phyloP scores from a whole-genome alignment of 2,329 filamentous ascomycete species.

The Paraphaeosphaeria sporulosa region DNA sequence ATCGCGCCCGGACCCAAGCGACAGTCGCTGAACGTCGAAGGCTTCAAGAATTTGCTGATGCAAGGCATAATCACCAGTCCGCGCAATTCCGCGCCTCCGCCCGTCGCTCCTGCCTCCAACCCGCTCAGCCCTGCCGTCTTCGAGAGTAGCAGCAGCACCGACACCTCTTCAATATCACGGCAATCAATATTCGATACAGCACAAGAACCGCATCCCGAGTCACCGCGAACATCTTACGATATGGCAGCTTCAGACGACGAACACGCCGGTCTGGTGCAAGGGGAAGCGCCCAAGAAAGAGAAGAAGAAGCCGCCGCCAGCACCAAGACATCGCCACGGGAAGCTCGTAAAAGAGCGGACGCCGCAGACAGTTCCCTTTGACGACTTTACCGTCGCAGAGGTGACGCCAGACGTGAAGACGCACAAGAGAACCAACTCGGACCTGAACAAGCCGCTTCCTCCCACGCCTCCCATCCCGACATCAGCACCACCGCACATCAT shows the following conservation, averaged over 20 bases:
- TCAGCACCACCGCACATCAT: constrained; percentile 29
- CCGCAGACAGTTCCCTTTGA: constrained; percentile 49
- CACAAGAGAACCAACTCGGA: constrained; percentile 53
- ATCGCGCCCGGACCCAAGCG: constrained; percentile 35
- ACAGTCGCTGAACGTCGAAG: constrained; percentile 74
- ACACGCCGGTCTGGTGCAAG: constrained; percentile 34
- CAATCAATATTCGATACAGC: constrained; percentile 66
- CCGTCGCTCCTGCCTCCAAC: constrained; percentile 31
- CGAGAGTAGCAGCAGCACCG: constrained; percentile 62
- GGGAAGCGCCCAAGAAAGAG: constrained; percentile 56
- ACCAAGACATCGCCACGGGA: constrained; percentile 80
- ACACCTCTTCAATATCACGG: constrained; percentile 66
- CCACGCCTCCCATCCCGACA: constrained; percentile 51
- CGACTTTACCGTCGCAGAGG: constrained; percentile 37
- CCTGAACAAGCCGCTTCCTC: constrained; percentile 69
- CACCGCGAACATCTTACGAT: constrained; percentile 67
- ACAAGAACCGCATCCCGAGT: constrained; percentile 56
- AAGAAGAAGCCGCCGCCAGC: constrained; percentile 70
- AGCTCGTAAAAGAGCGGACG: constrained; percentile 66
- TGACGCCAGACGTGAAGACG: constrained; percentile 29
- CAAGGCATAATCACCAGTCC: constrained; percentile 67
- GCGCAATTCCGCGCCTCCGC: constrained; percentile 35
- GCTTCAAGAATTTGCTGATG: constrained; percentile 78
- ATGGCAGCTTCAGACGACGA: constrained; percentile 62
- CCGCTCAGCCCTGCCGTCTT: constrained; percentile 33